Evolutionary conservation across 1,139 yeast genomes (phyloP), one percentile per base, ranked within the genome.

Genomic region (Blastobotrys arbuscula): DNA sequence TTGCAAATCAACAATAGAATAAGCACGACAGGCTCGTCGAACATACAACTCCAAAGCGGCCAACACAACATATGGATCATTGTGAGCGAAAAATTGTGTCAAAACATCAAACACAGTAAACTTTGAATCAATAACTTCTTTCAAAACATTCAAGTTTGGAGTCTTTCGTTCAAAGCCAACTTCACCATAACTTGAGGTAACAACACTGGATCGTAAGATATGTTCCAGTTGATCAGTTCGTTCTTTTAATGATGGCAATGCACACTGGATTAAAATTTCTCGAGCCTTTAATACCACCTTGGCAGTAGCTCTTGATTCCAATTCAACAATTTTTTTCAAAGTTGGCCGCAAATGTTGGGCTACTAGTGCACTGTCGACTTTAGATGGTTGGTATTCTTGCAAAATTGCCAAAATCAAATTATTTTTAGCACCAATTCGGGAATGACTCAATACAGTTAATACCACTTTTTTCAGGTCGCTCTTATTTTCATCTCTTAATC

Each of bases 1-100:
- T 49, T 74, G 71, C 50, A 92, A 77, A 53, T 82, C 84, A 50
- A 88, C 85, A 56, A 92, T 82, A 37, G 89, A 84, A 70, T 94
- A 94, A 39, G 97, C 97, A 65, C 97, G 82, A 75, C 90, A 92
- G 45, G 97, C 95, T 67, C 98, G 85, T 69, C 98, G 84, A 51
- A 90, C 83, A 68, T 92, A 92, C 50, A 92, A 95, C 70, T 92
- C 97, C 44, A 95, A 88, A 39, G 98, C 97, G 35, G 98, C 97
- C 61, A 92, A 79, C 4, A 94, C 85, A 54, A 92, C 94, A 77
- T 88, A 86, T 47, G 86, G 86, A 63, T 94, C 97, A 20, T 76
- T 63, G 59, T 88, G 86, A 47, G 79, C 80, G 70, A 92, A 80
- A 70, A 94, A 92, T 71, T 88, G 97, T 34, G 95, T 78, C 65